A percentile compares a stretch with the other conserved stretches of the same genome.
These are phyloP conservation scores for Kodamaea derodonti DNA, from an alignment of 1,139 yeast species.

Conservation along the genomic window DNA sequence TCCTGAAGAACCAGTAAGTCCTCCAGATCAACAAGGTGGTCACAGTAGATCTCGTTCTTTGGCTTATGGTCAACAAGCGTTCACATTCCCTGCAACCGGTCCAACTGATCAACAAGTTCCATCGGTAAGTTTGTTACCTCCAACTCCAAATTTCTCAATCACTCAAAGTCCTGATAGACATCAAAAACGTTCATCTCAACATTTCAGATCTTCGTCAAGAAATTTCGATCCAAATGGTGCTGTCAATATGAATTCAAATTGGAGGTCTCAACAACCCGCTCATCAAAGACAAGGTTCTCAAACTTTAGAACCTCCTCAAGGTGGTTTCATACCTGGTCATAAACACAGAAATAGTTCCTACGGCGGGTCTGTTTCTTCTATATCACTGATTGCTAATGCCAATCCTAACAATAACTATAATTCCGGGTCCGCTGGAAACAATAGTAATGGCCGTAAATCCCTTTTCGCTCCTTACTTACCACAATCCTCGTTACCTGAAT, in stretches of 20 bases:
- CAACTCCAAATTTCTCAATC: slow-evolving; percentile 41
- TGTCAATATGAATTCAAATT: slow-evolving; percentile 52
- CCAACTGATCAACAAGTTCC: background rate
- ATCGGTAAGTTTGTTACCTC: slow-evolving; percentile 31
- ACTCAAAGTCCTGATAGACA: slow-evolving; percentile 43
- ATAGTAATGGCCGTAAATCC: slow-evolving; percentile 62
- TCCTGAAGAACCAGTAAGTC: slow-evolving; percentile 12
- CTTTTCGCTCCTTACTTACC: slow-evolving; percentile 95
- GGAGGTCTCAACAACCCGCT: slow-evolving; percentile 49
- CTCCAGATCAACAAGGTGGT: slow-evolving; percentile 14
- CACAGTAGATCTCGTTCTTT: slow-evolving; percentile 36
- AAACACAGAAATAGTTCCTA: slow-evolving; percentile 61
- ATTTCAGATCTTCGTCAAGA: slow-evolving; percentile 54
- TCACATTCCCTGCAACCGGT: slow-evolving; percentile 40
- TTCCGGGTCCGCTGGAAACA: slow-evolving; percentile 12
- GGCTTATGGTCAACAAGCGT: slow-evolving; percentile 45
- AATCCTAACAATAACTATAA: slow-evolving; percentile 12
- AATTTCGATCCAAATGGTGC: slow-evolving; percentile 47
- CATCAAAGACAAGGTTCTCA: slow-evolving; percentile 13
- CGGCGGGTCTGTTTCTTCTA: slow-evolving; percentile 60
- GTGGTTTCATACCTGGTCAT: slow-evolving; percentile 18
- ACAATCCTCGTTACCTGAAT: slow-evolving; percentile 85
- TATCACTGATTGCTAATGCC: slow-evolving; percentile 36
- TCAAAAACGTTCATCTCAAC: slow-evolving; percentile 45
- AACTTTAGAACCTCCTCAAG: slow-evolving; percentile 44